Percentiles rank a stretch among this genome's conserved stretches.
phyloP scores from a whole-genome alignment of 2,329 filamentous ascomycete species.

The Talaromyces sp. region DNA sequence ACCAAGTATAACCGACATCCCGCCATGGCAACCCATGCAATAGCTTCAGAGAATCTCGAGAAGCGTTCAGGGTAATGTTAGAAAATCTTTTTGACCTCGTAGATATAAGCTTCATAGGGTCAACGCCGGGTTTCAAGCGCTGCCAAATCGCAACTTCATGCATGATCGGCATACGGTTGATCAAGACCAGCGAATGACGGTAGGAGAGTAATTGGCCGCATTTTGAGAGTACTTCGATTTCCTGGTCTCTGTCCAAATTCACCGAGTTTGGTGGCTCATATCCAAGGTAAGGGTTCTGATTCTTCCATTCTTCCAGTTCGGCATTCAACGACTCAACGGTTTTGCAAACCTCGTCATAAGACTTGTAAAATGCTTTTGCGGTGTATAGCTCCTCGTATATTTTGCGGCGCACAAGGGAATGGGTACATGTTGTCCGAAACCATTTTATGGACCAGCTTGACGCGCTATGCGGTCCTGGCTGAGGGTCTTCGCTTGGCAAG shows the following conservation, averaged over 20 bases:
- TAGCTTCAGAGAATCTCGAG: constrained; percentile 81
- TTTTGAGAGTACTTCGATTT: constrained; percentile 80
- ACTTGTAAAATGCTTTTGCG: constrained; percentile 78
- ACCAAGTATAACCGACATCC: constrained; percentile 92
- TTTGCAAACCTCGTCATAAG: constrained; percentile 79
- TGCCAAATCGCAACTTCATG: constrained; percentile 51
- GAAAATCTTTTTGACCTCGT: constrained; percentile 77
- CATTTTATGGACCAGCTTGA: constrained; percentile 82
- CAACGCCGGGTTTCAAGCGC: constrained; percentile 65
- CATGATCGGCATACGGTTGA: constrained; percentile 92
- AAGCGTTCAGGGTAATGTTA: constrained; percentile 80
- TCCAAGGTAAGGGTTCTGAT: constrained; percentile 71
- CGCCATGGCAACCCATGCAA: constrained; percentile 92
- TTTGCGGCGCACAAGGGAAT: constrained; percentile 81
- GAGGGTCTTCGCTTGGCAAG: constrained; percentile 77
- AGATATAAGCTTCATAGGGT: constrained; percentile 11
- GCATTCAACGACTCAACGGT: constrained; percentile 85
- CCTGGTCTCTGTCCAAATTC: constrained; percentile 73
- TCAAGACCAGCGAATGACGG: constrained; percentile 93
- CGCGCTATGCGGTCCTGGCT: constrained; percentile 64
- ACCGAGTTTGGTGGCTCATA: constrained; percentile 77
- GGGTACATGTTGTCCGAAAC: constrained; percentile 87
- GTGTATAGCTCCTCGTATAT: constrained; percentile 89
- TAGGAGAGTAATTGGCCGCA: constrained; percentile 90
- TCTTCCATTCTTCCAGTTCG: constrained; percentile 86